Base-by-base conservation (phyloP, 495 filamentous ascomycete species). In the Tuber indicum region DNA sequence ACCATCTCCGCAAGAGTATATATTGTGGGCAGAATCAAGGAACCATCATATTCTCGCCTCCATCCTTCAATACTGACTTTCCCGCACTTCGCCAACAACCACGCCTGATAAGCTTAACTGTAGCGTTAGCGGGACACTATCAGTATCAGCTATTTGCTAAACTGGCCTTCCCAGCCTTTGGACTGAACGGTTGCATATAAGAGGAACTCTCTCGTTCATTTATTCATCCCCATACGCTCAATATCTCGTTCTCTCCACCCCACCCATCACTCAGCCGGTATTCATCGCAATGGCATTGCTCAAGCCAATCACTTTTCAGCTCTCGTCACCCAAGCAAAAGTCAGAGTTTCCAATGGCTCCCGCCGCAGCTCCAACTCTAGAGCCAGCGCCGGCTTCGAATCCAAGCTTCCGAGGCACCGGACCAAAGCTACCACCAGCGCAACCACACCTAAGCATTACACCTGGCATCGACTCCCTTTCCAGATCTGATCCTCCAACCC, bases 221-320 rank as follows among this genome's bases (percentile, higher is more conserved):
- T 66, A 36, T 66, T 66, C 58, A 66, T 14, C 58, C 17, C 52
- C 58, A 66, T 66, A 47, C 76, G 47, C 71, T 73, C 75, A 76
- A 73, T 62, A 66, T 49, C 71, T 74, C 39, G 46, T 72, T 66
- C 78, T 72, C 70, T 49, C 49, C 76, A 43, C 44, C 74, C 74
- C 44, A 80, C 78, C 76, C 77, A 74, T 49, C 77, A 19, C 62
- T 74, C 75, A 46, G 74, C 45, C 78, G 45, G 79, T 74, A 72
- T 74, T 39, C 74, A 77, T 52, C 74, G 72, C 62, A 80, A 80
- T 80, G 78, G 74, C 78, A 80, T 74, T 80, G 32, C 78, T 80
- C 36, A 74, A 80, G 39, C 78, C 78, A 76, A 80, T 80, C 78
- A 76, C 74, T 72, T 80, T 80, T 69, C 77, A 80, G 62, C 78